phyloP scores from a whole-genome alignment of 2,329 filamentous ascomycete species.

The Pyricularia grisea region DNA sequence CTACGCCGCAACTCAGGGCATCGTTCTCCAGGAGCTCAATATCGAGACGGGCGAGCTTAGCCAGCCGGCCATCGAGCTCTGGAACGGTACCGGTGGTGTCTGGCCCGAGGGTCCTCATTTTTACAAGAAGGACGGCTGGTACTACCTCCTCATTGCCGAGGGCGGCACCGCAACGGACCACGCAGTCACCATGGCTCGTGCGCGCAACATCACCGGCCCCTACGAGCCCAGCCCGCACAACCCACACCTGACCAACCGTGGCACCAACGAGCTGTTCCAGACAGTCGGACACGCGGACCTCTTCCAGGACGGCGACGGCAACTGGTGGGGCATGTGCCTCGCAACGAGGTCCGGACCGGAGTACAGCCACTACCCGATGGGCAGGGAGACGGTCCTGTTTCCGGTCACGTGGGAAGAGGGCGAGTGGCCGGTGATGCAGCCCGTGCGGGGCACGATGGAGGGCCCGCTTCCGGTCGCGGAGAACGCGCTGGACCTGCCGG shows the following conservation, averaged over 20 bases:
- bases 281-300: conserved; percentile 36
- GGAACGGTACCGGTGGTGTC: conserved; percentile 33
- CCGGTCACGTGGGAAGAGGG: conserved; percentile 18
- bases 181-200: conserved; percentile 35
- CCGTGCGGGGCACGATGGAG: conserved; percentile 32
- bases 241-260: conserved; percentile 32
- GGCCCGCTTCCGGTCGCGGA: conserved; percentile 28
- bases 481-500: conserved; percentile 21
- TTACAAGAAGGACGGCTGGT: conserved; percentile 48
- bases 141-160: conserved; percentile 51
- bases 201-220: conserved; percentile 27
- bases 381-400: conserved; percentile 40
- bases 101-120: conserved; percentile 47
- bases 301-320: conserved; percentile 30
- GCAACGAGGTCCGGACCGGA: conserved; percentile 32
- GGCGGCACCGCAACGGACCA: conserved; percentile 53
- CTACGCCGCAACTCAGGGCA: conserved; percentile 24
- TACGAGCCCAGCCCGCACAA: conserved; percentile 31
- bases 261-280: conserved; percentile 28
- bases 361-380: conserved; percentile 39
- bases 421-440: conserved; percentile 35
- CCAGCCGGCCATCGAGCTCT: conserved; percentile 21
- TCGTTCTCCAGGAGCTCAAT: conserved; percentile 22
- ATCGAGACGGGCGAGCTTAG: conserved; percentile 23
- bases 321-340: conserved; percentile 44